Percentiles rank a stretch among this genome's conserved stretches.
Evolutionary conservation across 805 yeast genomes (phyloP).

Genomic region (Osmozyma mogii): DNA sequence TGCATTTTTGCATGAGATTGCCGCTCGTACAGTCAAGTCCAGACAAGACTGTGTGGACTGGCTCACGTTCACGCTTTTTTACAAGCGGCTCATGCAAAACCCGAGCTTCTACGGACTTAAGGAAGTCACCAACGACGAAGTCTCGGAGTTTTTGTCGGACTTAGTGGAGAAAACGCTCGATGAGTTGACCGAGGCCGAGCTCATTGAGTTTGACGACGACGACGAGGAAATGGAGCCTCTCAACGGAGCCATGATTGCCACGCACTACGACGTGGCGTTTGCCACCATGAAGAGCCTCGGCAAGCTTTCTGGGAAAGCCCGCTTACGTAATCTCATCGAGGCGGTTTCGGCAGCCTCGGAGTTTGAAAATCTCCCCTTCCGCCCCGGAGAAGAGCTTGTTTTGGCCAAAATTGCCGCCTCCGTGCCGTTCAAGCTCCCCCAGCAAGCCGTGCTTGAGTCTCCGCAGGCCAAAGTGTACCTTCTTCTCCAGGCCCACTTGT

Average conservation of each 20-base stretch:
- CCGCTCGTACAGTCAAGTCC: slow-evolving; percentile 49
- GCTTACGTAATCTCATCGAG: slow-evolving; percentile 56
- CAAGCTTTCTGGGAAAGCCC: slow-evolving; percentile 47
- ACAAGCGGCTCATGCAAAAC: slow-evolving; percentile 69
- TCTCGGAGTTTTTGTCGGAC: slow-evolving; percentile 80
- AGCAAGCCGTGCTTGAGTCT: slow-evolving; percentile 33
- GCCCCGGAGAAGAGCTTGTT: slow-evolving; percentile 48
- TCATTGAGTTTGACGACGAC: slow-evolving; percentile 50
- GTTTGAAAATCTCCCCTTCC: slow-evolving; percentile 55
- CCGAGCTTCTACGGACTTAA: slow-evolving; percentile 85
- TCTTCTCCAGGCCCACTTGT: slow-evolving; percentile 73
- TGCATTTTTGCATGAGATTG: slow-evolving; percentile 64
- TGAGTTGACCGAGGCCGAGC: slow-evolving; percentile 51
- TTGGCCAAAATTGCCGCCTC: slow-evolving; percentile 46
- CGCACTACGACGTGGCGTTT: slow-evolving; percentile 62
- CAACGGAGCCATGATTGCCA: slow-evolving; percentile 67
- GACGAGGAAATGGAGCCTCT: slow-evolving; percentile 43
- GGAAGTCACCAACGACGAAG: slow-evolving; percentile 54
- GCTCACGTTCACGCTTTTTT: slow-evolving; percentile 78
- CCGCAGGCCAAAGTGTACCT: slow-evolving; percentile 66
- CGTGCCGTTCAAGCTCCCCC: slow-evolving; percentile 51
- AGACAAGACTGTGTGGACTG: slow-evolving; percentile 88
- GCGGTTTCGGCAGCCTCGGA: slow-evolving; percentile 62
- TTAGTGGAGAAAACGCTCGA: slow-evolving; percentile 63
- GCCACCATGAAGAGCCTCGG: slow-evolving; percentile 58